These are phyloP conservation scores for Candida sanyaensis DNA, from an alignment of 1,139 yeast species.

Conservation along the genomic window DNA sequence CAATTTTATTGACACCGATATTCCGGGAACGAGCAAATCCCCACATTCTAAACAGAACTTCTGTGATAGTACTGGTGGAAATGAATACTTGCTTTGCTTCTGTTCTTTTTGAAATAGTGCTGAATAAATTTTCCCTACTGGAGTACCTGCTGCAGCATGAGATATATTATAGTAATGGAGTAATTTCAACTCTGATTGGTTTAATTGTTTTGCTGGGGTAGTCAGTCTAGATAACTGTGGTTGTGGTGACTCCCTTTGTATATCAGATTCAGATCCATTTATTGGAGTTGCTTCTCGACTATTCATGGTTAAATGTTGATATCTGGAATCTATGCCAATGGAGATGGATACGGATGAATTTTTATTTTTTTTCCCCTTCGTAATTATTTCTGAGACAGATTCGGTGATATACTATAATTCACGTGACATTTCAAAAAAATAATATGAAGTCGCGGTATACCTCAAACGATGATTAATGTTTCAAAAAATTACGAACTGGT, in stretches of 20 bases:
- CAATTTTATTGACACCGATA: slow-evolving; percentile 30
- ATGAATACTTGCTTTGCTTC: slow-evolving; percentile 24
- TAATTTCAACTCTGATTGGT: slow-evolving; percentile 23
- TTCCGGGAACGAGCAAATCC: slow-evolving; percentile 44
- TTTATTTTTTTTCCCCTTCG: neutral
- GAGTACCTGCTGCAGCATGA: slow-evolving; percentile 24
- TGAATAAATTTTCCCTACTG: slow-evolving; percentile 29
- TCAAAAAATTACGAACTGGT: too few species aligned
- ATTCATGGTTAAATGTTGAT: neutral
- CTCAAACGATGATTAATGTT: too few species aligned
- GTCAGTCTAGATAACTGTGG: neutral
- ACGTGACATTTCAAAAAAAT: too few species aligned
- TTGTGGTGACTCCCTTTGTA: neutral
- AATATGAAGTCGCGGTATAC: too few species aligned
- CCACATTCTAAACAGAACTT: slow-evolving; percentile 53
- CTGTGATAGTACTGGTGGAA: slow-evolving; percentile 25
- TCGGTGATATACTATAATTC: neutral
- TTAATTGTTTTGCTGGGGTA: slow-evolving; percentile 6
- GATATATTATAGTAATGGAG: slow-evolving; percentile 33
- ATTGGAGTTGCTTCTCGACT: neutral
- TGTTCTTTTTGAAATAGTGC: slow-evolving; percentile 23
- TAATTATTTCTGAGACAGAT: neutral
- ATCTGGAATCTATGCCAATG: neutral
- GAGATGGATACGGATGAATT: neutral
- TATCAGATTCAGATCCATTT: neutral